Evolutionary conservation across 257 asterid genomes (phyloP).

Genomic region (Solanum bulbocastanum): DNA sequence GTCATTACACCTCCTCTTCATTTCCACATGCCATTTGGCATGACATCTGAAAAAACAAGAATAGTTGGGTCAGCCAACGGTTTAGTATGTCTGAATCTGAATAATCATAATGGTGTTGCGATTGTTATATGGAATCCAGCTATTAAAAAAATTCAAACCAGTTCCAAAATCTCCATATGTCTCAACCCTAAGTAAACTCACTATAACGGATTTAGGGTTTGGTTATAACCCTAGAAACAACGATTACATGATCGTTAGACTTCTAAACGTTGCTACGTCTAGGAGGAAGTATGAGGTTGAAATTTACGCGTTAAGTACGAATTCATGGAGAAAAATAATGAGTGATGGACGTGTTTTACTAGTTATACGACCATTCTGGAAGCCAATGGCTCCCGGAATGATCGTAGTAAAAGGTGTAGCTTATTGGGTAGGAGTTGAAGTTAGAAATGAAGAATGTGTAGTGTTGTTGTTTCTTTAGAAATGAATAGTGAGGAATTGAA

Average conservation of each 20-base stretch:
- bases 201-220: neutral
- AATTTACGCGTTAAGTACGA: neutral
- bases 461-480: neutral
- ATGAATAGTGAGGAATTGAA: neutral
- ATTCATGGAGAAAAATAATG: neutral
- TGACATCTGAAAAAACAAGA: neutral
- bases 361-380: neutral
- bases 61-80: neutral
- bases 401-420: neutral
- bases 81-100: neutral
- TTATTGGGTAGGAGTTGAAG: neutral
- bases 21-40: neutral
- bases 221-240: neutral
- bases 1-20: neutral
- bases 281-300: neutral
- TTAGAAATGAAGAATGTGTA: neutral
- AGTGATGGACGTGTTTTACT: neutral
- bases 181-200: neutral
- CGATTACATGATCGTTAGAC: neutral
- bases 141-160: neutral
- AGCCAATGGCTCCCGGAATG: neutral
- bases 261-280: neutral
- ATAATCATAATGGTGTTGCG: neutral
- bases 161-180: neutral
- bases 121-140: neutral